phyloP scores from a whole-genome alignment of 495 filamentous ascomycete genomes.

The Penicillium angulare region DNA sequence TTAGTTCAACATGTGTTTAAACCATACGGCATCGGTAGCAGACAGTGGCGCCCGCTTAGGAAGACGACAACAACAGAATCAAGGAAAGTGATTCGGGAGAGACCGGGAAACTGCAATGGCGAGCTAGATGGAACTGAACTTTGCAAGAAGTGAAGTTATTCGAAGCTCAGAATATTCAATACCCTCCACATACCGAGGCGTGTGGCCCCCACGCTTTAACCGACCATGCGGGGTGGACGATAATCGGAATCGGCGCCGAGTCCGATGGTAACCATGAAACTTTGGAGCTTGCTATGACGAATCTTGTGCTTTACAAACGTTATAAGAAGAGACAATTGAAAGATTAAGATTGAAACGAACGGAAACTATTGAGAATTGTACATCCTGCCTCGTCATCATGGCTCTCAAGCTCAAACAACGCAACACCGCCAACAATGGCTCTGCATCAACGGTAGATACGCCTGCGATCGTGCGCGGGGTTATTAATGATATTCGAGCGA shows the following conservation, averaged over 20 bases:
- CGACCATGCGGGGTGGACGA: conserved; percentile 11
- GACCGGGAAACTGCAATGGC: too few relatives aligned
- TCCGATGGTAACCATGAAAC: conserved; percentile 11
- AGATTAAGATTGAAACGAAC: not conserved
- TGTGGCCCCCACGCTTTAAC: conserved; percentile 3
- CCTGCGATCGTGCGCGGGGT: conserved; percentile 44
- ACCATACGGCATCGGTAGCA: too few relatives aligned
- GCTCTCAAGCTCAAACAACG: conserved; percentile 16
- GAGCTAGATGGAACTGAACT: too few relatives aligned
- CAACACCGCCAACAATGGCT: conserved; percentile 2
- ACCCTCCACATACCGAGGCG: conserved; percentile 18
- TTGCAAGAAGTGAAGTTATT: not conserved
- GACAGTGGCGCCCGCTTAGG: too few relatives aligned
- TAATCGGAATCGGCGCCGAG: conserved; percentile 20
- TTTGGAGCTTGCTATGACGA: not conserved
- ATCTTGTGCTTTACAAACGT: not conserved
- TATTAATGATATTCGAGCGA: conserved; percentile 45
- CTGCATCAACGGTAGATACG: conserved; percentile 7
- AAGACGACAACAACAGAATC: too few relatives aligned
- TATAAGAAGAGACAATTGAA: not conserved
- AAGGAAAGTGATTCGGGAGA: too few relatives aligned
- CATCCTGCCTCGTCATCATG: too few relatives aligned
- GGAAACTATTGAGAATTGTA: too few relatives aligned
- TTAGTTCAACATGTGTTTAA: not conserved
- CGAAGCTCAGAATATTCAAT: not conserved